Base-by-base conservation (phyloP, 2,329 filamentous ascomycete species). In the Colletotrichum phormii region DNA sequence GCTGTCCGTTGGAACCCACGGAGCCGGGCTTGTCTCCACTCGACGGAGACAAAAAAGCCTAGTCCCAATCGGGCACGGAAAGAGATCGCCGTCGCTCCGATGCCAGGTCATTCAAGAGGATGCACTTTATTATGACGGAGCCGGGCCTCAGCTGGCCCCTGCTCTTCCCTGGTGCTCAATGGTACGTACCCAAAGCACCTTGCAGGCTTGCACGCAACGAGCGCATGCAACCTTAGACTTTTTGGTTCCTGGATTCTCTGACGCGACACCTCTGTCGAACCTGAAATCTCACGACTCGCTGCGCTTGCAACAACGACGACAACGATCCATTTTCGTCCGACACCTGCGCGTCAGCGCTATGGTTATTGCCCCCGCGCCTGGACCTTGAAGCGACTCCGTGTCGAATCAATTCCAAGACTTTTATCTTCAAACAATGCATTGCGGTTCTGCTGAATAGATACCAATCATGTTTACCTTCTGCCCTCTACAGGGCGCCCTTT, bases 401-500 rank as follows among this genome's bases (percentile, higher is more conserved):
- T 11, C 24, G 33, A 29, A 49, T 26, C 31, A 9, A 13, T 4
- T 55, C 13, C 24, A 2, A 29, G 33, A 54, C 29, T 18, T 49
- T 33, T 18, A 31, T 37, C 12, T 26, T 22, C 22, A 15, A 49
- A 65, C 54, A 42, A 71, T 72, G 70, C 60, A 42, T 70, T 29
- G 15, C 66, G 60, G 68, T 55, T 35, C 37, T 51, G 22, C 33
- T 51, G 37, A 33, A 24, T 70, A 72, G 61, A 57, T 60, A 33
- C 22, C 54, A 55, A 72, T 3, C 78, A 99, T 99, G 97, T 98
- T 99, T 87, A 97, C 93, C 76, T 98, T 98, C 84, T 97, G 94
- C 79, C 92, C 97, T 59, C 88, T 99, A 71, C 92, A 98, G 77
- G 97, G 97, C 81, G 96, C 97, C 74, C 94, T 97, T 79, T 95